Base-by-base conservation (phyloP, 2,329 filamentous ascomycete species). In the Herpotrichia juniperi region DNA sequence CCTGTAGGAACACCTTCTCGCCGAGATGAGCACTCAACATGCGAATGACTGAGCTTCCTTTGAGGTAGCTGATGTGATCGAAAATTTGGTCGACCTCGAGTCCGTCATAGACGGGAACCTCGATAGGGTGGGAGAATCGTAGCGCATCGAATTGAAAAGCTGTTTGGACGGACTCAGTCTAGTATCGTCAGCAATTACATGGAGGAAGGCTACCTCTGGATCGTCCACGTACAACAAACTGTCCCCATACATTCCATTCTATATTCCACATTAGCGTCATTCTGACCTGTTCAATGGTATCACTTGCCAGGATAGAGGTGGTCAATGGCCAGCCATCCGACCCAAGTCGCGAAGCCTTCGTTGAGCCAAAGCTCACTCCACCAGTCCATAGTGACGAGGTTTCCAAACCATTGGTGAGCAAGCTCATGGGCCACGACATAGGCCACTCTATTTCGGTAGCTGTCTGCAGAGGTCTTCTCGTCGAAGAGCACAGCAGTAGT, bases 391-490 rank as follows among this genome's bases (percentile, higher is more conserved):
- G 93, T 96, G 37, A 96, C 92, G 10, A 96, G 83, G 73, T 96
- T 96, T 31, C 92, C 92, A 64, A 96, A 96, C 93, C 93, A 96
- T 77, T 96, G 92, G 70, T 96, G 92, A 50, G 93, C 94, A 56
- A 99, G 82, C 75, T 99, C 94, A 76, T 99, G 94, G n/a, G 94
- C 93, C 45, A 97, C 93, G 50, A 97, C 93, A 67, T 99, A 97
- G 26, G 94, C 94, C 58, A 99, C 89, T 31, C 93, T 85, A 74
- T 96, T 97, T 76, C 92, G 93, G 78, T 93, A 97, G 59, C 87
- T 87, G 35, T 90, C 87, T 71, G 97, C 93, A 0, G 93, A 97
- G 43, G 88, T 90, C 71, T 91, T 87, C 73, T 96, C 91, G 67
- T 99, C 93, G 68, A 94, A 99, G n/a, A 99, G 83, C 24, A 99